Evolutionary conservation across 2,329 filamentous ascomycete genomes (phyloP).

Genomic region (Colletotrichum euphorbiae): DNA sequence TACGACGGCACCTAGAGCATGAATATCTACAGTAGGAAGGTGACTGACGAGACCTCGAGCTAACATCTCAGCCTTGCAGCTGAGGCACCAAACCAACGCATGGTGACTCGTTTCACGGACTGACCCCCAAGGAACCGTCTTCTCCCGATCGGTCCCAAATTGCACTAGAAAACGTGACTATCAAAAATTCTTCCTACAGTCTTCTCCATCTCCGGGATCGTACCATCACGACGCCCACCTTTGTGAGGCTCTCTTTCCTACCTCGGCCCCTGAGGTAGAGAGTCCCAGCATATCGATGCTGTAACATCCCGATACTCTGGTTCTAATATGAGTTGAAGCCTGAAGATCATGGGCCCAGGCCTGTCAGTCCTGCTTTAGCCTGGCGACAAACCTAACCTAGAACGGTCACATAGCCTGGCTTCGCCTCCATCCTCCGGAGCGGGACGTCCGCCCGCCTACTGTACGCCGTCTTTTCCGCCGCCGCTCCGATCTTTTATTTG

Average conservation of each 20-base stretch:
- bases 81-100: background rate
- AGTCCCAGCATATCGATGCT: background rate
- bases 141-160: constrained; percentile 29
- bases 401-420: constrained; percentile 1
- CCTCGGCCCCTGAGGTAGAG: background rate
- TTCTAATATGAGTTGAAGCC: background rate
- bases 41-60: no score
- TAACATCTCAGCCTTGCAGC: background rate
- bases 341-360: background rate
- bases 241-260: background rate
- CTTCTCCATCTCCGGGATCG: background rate
- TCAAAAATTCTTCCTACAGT: constrained; percentile 7
- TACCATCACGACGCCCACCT: background rate
- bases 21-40: no score
- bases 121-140: constrained; percentile 21
- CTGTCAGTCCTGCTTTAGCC: background rate
- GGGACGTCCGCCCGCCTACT: no score
- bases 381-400: background rate
- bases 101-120: background rate
- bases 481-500: background rate
- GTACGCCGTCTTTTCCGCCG: no score
- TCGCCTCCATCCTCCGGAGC: constrained; percentile 3
- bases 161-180: constrained; percentile 17
- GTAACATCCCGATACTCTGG: background rate
- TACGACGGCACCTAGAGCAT: no score